Evolutionary conservation across 148 eudicot species (phyloP).

Genomic region (Heliosperma pusillum): DNA sequence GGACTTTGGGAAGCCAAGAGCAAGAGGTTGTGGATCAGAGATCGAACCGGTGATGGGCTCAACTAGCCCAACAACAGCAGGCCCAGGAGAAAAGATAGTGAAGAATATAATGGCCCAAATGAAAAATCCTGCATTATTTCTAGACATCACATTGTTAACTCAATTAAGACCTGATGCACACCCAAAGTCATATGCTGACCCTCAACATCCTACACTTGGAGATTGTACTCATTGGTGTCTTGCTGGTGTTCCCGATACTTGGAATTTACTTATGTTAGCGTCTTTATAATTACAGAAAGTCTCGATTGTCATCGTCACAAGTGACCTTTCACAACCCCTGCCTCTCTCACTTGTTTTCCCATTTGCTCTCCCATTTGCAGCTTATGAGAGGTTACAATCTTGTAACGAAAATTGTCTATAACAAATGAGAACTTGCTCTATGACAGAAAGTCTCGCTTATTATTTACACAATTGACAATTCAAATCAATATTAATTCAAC

Average conservation of each 20-base stretch:
- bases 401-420: no score
- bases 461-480: no score
- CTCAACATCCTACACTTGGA: background rate
- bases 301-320: no score
- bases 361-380: no score
- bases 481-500: no score
- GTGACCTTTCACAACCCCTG: no score
- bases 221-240: conserved; percentile 47
- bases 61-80: conserved; percentile 24
- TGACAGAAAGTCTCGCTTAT: no score
- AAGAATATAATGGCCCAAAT: conserved; percentile 27
- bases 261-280: conserved; percentile 30
- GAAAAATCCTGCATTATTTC: conserved; percentile 27
- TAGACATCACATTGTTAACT: conserved; percentile 31
- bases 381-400: no score
- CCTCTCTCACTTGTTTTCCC: no score
- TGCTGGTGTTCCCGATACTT: conserved; percentile 38
- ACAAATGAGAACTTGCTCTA: no score
- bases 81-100: conserved; percentile 27
- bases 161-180: conserved; percentile 41
- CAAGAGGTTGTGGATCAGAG: conserved; percentile 16
- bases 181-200: conserved; percentile 20
- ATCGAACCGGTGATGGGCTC: conserved; percentile 12
- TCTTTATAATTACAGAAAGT: background rate
- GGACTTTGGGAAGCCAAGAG: conserved; percentile 27